Base-by-base conservation (phyloP, 1,284 basidiomycete species). In the Crucibulum cyathiforme region DNA sequence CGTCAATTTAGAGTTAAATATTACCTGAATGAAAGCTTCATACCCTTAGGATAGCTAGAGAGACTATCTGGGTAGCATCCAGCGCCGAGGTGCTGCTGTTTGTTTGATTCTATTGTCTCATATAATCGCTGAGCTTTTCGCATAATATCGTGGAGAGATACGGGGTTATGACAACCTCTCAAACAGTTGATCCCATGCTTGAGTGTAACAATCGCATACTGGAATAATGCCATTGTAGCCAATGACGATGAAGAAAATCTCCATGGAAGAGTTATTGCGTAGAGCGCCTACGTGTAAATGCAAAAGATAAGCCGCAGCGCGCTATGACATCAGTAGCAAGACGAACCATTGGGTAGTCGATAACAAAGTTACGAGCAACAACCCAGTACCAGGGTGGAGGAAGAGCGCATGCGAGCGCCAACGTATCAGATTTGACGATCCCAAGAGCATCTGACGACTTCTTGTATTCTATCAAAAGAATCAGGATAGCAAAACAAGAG, bases 371-470 rank as follows among this genome's bases (percentile, higher is more conserved):
- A 35, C 63, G 59, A 8, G 74, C 38, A 12, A 77, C 51, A n/a
- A 66, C 56, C 77, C 80, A 82, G 56, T 74, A 68, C 75, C 76
- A 79, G 1, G 65, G 63, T 19, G 71, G 67, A 35, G 58, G 57
- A 7, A 78, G 60, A 5, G 58, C 36, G 41, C 65, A 67, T 15
- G 67, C 71, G 13, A 72, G 58, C n/a, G 68, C 56, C 53, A 73
- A 68, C 1, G 76, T 74, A 54, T 74, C 76, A 4, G 75, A 67
- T 50, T 72, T 68, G 7, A 70, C 64, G 24, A 68, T 47, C 0
- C 77, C 78, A 0, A 83, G 60, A 7, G 54, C 48, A 2, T 68
- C 58, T 4, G 76, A 75, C 0, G 70, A 67, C 19, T 70, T 67
- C n/a, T 63, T 57, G 57, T 77, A 83, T 62, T 81, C 82, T 34